phyloP scores from a whole-genome alignment of 306 rosid genomes.

The Ziziphus jujuba region DNA sequence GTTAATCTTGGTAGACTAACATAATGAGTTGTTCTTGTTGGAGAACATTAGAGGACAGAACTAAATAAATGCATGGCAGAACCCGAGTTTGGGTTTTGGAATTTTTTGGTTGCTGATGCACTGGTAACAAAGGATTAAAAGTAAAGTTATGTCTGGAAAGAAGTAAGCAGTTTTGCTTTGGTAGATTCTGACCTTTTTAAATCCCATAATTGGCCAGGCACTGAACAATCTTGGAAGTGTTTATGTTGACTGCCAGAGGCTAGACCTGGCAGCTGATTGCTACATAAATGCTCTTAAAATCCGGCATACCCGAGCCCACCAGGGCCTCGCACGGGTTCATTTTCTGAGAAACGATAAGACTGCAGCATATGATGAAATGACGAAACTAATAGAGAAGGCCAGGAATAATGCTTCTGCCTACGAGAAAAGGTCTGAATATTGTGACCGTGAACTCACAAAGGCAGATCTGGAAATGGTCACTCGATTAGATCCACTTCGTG shows the following conservation, averaged over 20 bases:
- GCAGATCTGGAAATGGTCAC: conserved; percentile 87
- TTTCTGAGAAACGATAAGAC: conserved; percentile 57
- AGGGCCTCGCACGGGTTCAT: conserved; percentile 95
- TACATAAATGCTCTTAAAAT: conserved; percentile 83
- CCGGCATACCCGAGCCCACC: conserved; percentile 91
- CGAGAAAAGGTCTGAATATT: conserved; percentile 89
- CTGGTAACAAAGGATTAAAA: no score
- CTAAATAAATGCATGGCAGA: no score
- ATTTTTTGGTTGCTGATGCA: no score
- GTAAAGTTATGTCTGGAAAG: neutral
- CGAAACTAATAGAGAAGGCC: conserved; percentile 71
- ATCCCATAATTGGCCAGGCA: conserved; percentile 53
- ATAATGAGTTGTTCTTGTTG: no score
- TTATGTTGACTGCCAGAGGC: conserved; percentile 67
- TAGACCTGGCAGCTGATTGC: conserved; percentile 84
- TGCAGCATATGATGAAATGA: conserved; percentile 86
- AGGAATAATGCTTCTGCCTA: conserved; percentile 79
- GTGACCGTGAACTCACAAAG: conserved; percentile 78
- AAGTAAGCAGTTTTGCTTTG: neutral
- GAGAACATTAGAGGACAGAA: no score
- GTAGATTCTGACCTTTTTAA: conserved; percentile 16
- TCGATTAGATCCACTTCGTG: conserved; percentile 78
- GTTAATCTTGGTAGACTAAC: no score
- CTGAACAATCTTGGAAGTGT: conserved; percentile 95
- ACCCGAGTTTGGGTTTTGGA: no score